phyloP scores from a whole-genome alignment of 345 rosid species.

The Ceriops tagal region DNA sequence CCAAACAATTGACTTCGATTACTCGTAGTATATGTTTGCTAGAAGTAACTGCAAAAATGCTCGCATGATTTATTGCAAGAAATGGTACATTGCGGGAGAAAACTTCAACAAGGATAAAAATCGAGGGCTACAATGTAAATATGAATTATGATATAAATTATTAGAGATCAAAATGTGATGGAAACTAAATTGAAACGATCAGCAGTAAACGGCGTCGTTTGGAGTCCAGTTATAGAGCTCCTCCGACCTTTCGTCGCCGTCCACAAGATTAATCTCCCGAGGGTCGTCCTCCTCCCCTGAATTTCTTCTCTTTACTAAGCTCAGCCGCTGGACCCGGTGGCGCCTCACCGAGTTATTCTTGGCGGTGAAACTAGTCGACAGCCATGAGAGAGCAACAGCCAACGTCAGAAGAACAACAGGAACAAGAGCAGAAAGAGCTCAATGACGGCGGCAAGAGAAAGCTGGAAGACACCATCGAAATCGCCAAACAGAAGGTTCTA shows the following conservation, averaged over 20 bases:
- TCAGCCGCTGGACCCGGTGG: slow-evolving; percentile 8
- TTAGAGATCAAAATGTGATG: too few species aligned
- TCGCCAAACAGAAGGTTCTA: slow-evolving; percentile 27
- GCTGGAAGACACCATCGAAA: slow-evolving; percentile 15
- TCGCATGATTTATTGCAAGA: not conserved
- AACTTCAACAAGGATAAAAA: too few species aligned
- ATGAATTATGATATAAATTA: too few species aligned
- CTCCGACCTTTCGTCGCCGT: not conserved
- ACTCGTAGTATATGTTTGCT: too few species aligned
- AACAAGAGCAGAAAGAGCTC: slow-evolving; percentile 5
- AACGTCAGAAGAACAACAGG: not conserved
- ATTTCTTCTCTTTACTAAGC: not conserved
- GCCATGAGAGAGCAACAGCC: slow-evolving; percentile 19
- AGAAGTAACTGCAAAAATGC: not conserved
- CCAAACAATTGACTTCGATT: too few species aligned
- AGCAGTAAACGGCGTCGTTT: too few species aligned
- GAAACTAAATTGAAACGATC: too few species aligned
- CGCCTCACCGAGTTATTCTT: not conserved
- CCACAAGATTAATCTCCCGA: not conserved
- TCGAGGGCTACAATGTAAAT: too few species aligned
- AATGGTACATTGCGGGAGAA: not conserved
- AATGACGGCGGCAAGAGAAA: slow-evolving; percentile 20
- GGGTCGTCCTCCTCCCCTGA: not conserved
- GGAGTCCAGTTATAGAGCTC: too few species aligned
- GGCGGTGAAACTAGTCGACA: not conserved